Base-by-base conservation (phyloP, 345 rosid genomes). In the Heritiera littoralis region DNA sequence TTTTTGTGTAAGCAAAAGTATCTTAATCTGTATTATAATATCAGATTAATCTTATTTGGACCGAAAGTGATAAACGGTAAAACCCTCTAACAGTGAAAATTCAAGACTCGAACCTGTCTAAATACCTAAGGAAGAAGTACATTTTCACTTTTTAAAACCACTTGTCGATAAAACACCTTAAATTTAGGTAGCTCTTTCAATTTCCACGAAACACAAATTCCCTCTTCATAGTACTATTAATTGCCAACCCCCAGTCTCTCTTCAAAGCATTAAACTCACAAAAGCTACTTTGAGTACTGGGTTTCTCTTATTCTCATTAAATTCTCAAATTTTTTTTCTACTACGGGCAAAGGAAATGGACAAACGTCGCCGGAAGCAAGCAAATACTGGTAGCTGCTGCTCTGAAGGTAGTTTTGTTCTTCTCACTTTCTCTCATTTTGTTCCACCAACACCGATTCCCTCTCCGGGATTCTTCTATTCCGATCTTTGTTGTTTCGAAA, bases 281-380 rank as follows among this genome's bases (percentile, higher is more conserved):
- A 35, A 35, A 6, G 40, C 76, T 18, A 54, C 12, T 67, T 15
- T 30, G 38, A 46, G 38, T 52, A 1, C 17, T 30, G 45, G 63
- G 63, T 54, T 23, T 8, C 18, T 56, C 67, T 23, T 43, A 5
- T 58, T 58, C 30, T 11, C 55, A 40, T 20, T 32, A 56, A 13
- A 35, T 66, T 30, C 48, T 75, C 40, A 59, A 58, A 51, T 23
- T 20, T n/a, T 5, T 77, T 66, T 14, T 5, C 64, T 23, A 51
- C 76, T 7, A 20, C n/a, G 6, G 45, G 23, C n/a, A 54, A 56
- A 60, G 15, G 35, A 28, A 14, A 92, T 94, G 97, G 98, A 90
- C 79, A 89, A 81, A 86, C 91, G 88, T 45, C 84, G 92, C 68
- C 87, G 93, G 45, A 93, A 92, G 88, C 90, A 91, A 61, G 83